Percentiles rank a stretch among this genome's conserved stretches.
These are phyloP conservation scores for Penicillium dipodomyicola DNA, from an alignment of 495 filamentous ascomycete genomes.

Conservation along the genomic window DNA sequence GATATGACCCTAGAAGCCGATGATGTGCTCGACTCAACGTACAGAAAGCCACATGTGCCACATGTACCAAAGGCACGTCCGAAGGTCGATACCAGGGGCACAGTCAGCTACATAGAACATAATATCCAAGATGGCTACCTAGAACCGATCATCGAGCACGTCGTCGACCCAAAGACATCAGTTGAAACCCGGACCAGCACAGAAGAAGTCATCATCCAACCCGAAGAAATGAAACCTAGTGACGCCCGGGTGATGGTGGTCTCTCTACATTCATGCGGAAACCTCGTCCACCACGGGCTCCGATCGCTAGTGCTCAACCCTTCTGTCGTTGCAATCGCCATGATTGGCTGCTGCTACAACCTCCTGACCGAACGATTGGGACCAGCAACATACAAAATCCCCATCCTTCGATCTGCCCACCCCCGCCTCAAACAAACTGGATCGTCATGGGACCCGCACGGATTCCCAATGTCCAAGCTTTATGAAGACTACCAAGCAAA, in stretches of 20 bases:
- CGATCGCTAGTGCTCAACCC: constrained; percentile 81
- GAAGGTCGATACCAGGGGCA: constrained; percentile 31
- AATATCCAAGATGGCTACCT: constrained; percentile 65
- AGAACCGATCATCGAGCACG: constrained; percentile 72
- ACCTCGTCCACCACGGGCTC: constrained; percentile 91
- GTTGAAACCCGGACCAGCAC: constrained; percentile 9
- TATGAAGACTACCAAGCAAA: constrained; percentile 58
- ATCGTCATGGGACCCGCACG: constrained; percentile 72
- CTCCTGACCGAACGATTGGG: constrained; percentile 86
- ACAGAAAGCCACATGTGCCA: neutral
- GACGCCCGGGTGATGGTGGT: constrained; percentile 71
- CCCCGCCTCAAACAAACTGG: constrained; percentile 57
- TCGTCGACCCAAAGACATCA: constrained; percentile 38
- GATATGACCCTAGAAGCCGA: constrained; percentile 38
- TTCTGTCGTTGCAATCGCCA: constrained; percentile 78
- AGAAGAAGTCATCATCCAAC: constrained; percentile 11
- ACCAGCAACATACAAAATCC: constrained; percentile 79
- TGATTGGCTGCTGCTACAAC: constrained; percentile 98
- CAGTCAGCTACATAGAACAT: constrained; percentile 54
- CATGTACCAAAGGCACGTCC: constrained; percentile 6
- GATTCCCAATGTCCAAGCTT: constrained; percentile 85
- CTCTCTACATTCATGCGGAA: constrained; percentile 95
- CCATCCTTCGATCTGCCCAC: constrained; percentile 58
- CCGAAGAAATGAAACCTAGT: constrained; percentile 15
- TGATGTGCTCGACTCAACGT: constrained; percentile 25